Evolutionary conservation across 78 protist genomes (phyloP).

Genomic region (Dictyostelium firmibasis): DNA sequence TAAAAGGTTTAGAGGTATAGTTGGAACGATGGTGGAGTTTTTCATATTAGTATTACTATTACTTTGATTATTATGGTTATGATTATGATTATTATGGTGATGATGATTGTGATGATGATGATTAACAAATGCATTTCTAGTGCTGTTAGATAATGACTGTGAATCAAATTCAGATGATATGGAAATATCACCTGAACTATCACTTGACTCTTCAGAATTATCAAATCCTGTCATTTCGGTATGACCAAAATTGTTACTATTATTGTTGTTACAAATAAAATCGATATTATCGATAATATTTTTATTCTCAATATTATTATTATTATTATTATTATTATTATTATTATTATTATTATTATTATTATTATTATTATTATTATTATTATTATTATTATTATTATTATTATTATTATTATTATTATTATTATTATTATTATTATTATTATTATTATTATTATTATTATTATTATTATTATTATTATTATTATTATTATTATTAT

Average conservation of each 20-base stretch:
- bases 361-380: not conserved
- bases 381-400: not conserved
- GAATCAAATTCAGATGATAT: slow-evolving; percentile 27
- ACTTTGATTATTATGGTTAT: not conserved
- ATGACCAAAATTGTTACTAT: not conserved
- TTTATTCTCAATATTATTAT: not conserved
- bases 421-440: not conserved
- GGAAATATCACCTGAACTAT: slow-evolving; percentile 20
- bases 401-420: not conserved
- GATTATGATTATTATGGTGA: not conserved
- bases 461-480: not conserved
- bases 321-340: not conserved
- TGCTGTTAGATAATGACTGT: not conserved
- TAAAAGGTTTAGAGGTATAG: slow-evolving; percentile 6
- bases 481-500: not conserved
- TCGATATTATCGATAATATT: not conserved
- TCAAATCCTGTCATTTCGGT: slow-evolving; percentile 20
- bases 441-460: not conserved
- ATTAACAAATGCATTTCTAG: not conserved
- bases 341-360: not conserved
- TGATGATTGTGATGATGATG: not conserved
- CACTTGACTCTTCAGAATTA: slow-evolving; percentile 7
- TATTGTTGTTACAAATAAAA: not conserved
- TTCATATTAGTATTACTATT: not conserved
- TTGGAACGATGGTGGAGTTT: not conserved